Conservation (phyloP, 176 grass and related monocot genomes). For the Rhipidocladum racemiflorum region DNA sequence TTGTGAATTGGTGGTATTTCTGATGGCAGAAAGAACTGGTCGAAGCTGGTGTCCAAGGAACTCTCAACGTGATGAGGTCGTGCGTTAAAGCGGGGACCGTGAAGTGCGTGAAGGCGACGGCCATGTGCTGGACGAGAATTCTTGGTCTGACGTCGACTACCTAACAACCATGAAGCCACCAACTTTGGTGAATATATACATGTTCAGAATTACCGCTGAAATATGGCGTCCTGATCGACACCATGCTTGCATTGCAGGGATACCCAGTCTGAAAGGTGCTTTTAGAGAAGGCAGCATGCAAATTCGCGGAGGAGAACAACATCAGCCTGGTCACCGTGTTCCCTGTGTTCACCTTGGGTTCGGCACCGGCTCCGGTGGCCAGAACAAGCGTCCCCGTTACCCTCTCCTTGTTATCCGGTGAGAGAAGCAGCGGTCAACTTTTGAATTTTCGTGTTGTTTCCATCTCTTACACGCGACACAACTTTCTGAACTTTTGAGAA, state of each 20-base stretch:
- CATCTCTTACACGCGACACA: background rate
- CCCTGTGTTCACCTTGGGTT: constrained; percentile 31
- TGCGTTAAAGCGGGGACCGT: constrained; percentile 30
- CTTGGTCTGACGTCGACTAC: constrained; percentile 53
- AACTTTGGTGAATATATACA: constrained; percentile 27
- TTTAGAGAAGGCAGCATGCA: constrained; percentile 25
- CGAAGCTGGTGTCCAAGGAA: constrained; percentile 15
- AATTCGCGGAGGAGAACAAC: constrained; percentile 27
- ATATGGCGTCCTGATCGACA: too few relatives aligned
- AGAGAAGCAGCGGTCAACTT: background rate
- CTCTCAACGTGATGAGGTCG: constrained; percentile 30
- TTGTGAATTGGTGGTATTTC: background rate
- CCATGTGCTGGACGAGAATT: constrained; percentile 42
- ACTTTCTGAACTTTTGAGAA: background rate
- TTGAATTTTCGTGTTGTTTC: too few relatives aligned
- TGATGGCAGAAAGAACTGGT: constrained; percentile 38
- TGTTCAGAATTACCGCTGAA: too few relatives aligned
- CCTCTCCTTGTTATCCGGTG: constrained; percentile 37
- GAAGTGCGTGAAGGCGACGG: constrained; percentile 1
- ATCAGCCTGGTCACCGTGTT: constrained; percentile 31
- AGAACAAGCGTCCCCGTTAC: constrained; percentile 18
- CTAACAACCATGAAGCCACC: constrained; percentile 26
- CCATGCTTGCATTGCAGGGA: constrained; percentile 18
- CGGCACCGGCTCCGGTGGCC: constrained; percentile 3
- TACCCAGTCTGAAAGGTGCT: constrained; percentile 39